Base-by-base conservation (phyloP, 2,329 filamentous ascomycete genomes). In the Ophiostoma montium region DNA sequence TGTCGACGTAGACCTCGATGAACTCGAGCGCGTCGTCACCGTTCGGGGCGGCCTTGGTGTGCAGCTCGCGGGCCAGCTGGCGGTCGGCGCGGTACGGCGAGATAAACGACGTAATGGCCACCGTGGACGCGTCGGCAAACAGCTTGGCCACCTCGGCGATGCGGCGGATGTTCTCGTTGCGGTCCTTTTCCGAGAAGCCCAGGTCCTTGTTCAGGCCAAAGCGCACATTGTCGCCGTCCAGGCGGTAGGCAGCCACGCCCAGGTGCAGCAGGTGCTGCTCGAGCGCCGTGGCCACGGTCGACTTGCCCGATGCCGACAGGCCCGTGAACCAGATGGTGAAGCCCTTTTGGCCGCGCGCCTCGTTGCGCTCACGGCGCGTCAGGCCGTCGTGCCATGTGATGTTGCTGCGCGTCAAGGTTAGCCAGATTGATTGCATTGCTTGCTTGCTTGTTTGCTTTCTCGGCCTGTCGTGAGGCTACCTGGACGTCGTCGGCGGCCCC, bases 141-240 rank as follows among this genome's bases (percentile, higher is more conserved):
- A 98, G 80, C 69, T 95, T 95, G 53, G 92, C 88, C 38, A 96
- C 74, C 74, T 98, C 90, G 49, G 86, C 87, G 61, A 98, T 95
- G 56, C 92, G 82, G 53, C 92, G 81, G 63, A 98, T 98, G 71
- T 98, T 98, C 75, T 98, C 92, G 64, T 90, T 94, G 59, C 92
- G 81, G 71, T 95, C 89, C 62, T 80, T 79, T 63, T 95, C 90
- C 56, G 80, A 84, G 73, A 96, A 98, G 15, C 90, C 90, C 11
- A 98, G 77, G 70, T 96, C 90, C 69, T 94, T 94, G 79, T 96
- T 98, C 57, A 98, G 76, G 15, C 92, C 92, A 70, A 96, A 95
- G 53, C 92, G 90, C 57, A 98, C 84, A 69, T 98, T 98, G 76
- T 98, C 92, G 61, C 90, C 92, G 68, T 98, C 92, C 30, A 98